A percentile compares a stretch with the other conserved stretches of the same genome.
Evolutionary conservation across 179 eudicot genomes (phyloP).

Genomic region (Drosera spatulata): DNA sequence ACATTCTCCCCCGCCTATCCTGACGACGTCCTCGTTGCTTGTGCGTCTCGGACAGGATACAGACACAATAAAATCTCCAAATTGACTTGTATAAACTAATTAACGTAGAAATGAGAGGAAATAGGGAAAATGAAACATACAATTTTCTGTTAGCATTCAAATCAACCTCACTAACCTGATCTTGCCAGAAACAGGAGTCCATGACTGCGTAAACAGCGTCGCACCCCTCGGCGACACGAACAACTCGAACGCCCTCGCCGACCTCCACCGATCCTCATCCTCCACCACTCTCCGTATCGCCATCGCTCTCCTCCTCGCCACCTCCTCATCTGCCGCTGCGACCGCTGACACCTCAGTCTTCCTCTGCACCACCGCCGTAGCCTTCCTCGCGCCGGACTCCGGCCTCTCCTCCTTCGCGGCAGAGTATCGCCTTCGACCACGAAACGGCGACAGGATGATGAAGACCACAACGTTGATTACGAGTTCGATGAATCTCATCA

Average conservation of each 20-base stretch:
- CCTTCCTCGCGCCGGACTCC: slow-evolving; percentile 11
- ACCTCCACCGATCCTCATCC: slow-evolving; percentile 20
- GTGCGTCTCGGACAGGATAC: no score
- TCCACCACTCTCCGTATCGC: slow-evolving; percentile 49
- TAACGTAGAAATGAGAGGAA: no score
- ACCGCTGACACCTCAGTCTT: neutral
- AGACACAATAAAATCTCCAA: no score
- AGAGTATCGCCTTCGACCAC: slow-evolving; percentile 8
- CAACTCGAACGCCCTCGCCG: slow-evolving; percentile 37
- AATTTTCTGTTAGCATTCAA: no score
- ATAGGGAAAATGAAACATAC: no score
- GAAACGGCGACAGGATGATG: slow-evolving; percentile 18
- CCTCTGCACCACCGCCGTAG: neutral
- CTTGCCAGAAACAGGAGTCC: slow-evolving; percentile 43
- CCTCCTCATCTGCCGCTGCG: slow-evolving; percentile 36
- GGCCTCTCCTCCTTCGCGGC: slow-evolving; percentile 9
- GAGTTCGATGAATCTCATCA: slow-evolving; percentile 24
- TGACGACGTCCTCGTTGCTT: no score
- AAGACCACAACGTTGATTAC: slow-evolving; percentile 12
- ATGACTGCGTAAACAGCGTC: slow-evolving; percentile 66
- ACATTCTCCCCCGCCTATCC: no score
- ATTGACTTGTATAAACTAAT: no score
- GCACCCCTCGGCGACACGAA: slow-evolving; percentile 39
- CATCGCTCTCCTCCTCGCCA: slow-evolving; percentile 43
- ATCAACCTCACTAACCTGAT: slow-evolving; percentile 32